Percentiles rank a stretch among this genome's conserved stretches.
Evolutionary conservation across 495 filamentous ascomycete species (phyloP).

Genomic region (Lasiosphaeriaceae sp.): DNA sequence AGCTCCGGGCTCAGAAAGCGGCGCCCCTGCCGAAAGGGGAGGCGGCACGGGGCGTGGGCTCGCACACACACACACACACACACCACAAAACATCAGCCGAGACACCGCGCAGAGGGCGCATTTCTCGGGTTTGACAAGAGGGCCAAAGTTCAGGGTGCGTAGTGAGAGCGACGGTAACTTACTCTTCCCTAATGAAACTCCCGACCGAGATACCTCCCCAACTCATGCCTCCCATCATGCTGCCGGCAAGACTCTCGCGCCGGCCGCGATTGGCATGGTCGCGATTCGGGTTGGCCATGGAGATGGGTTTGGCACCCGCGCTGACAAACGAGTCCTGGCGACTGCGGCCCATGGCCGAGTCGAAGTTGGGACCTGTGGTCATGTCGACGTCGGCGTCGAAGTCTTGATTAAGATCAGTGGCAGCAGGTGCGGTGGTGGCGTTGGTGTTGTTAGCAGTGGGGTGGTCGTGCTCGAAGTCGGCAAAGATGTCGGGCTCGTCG

Average conservation of each 20-base stretch:
- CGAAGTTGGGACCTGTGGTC: slow-evolving; percentile 58
- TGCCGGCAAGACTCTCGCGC: slow-evolving; percentile 81
- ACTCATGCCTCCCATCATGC: slow-evolving; percentile 90
- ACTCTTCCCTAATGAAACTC: slow-evolving; percentile 98
- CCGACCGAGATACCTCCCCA: slow-evolving; percentile 96
- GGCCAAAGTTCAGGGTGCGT: slow-evolving; percentile 8
- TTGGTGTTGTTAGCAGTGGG: background rate
- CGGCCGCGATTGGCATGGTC: slow-evolving; percentile 61
- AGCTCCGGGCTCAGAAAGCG: slow-evolving; percentile 15
- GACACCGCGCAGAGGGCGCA: slow-evolving; percentile 8
- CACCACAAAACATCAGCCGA: slow-evolving; percentile 4
- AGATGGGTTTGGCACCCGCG: slow-evolving; percentile 80
- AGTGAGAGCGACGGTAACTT: slow-evolving; percentile 44
- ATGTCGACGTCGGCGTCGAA: slow-evolving; percentile 44
- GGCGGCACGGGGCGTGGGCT: background rate
- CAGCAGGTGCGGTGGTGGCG: slow-evolving; percentile 24
- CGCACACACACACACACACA: slow-evolving; percentile 6
- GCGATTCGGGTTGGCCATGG: slow-evolving; percentile 70
- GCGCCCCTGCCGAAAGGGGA: background rate
- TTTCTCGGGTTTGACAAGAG: background rate
- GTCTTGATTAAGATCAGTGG: slow-evolving; percentile 17
- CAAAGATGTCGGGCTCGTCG: slow-evolving; percentile 19
- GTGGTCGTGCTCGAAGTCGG: slow-evolving; percentile 25
- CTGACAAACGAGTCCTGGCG: slow-evolving; percentile 75
- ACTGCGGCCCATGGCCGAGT: slow-evolving; percentile 49